phyloP scores from a whole-genome alignment of 2,329 filamentous ascomycete genomes.

The Harringtonia aguacate region DNA sequence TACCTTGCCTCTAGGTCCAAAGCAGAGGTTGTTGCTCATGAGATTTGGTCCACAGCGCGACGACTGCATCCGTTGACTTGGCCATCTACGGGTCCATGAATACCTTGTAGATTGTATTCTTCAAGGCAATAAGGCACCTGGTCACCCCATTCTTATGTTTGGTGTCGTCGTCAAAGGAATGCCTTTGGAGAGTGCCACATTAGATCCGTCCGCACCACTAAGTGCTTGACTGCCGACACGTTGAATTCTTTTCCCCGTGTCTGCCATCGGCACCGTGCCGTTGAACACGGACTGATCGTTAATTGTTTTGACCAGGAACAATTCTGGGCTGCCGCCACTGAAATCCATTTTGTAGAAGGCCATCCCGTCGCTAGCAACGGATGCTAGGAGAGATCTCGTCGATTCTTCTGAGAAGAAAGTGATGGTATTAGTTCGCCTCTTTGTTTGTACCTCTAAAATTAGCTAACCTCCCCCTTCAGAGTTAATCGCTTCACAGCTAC shows the following conservation, averaged over 20 bases:
- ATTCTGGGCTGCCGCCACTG: slow-evolving; percentile 11
- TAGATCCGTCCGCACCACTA: too few species aligned
- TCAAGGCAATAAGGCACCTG: slow-evolving; percentile 25
- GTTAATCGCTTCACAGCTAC: too few species aligned
- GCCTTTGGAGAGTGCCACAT: slow-evolving; percentile 19
- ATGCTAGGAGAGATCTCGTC: slow-evolving; percentile 19
- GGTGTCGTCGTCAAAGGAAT: slow-evolving; percentile 24
- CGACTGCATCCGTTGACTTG: slow-evolving; percentile 15
- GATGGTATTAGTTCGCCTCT: too few species aligned
- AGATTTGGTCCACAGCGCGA: slow-evolving; percentile 21
- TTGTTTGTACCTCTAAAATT: too few species aligned
- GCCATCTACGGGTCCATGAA: slow-evolving; percentile 17
- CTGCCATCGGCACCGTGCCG: slow-evolving; percentile 18
- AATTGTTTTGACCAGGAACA: slow-evolving; percentile 18
- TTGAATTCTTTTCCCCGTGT: slow-evolving; percentile 20
- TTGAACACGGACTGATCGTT: slow-evolving; percentile 5
- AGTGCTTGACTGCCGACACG: slow-evolving; percentile 17
- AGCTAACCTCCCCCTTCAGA: too few species aligned
- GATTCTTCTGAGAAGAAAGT: slow-evolving; percentile 19
- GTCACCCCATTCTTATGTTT: slow-evolving; percentile 16
- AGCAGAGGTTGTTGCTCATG: slow-evolving; percentile 22
- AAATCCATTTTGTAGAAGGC: slow-evolving; percentile 21
- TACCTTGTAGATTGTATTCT: slow-evolving; percentile 23
- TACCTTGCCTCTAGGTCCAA: slow-evolving; percentile 20
- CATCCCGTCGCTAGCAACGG: slow-evolving; percentile 20